Conservation (phyloP, 2,329 filamentous ascomycete genomes). For the Daldinia sp. region DNA sequence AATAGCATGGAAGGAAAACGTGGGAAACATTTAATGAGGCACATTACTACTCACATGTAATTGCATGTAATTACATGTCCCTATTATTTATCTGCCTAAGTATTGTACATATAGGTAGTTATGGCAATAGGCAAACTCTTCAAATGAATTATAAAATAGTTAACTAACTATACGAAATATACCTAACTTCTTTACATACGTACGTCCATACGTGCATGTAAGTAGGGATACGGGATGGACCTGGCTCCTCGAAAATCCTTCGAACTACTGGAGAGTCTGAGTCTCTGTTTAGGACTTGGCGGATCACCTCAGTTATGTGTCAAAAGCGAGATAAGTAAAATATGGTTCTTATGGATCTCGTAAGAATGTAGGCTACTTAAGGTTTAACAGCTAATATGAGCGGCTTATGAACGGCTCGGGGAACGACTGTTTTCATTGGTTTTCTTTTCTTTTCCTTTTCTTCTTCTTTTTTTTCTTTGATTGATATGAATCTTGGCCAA, state of each 20-base stretch:
- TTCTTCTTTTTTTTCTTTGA: no score
- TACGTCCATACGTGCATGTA: no score
- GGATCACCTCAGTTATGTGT: background rate
- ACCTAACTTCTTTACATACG: background rate
- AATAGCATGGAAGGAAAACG: background rate
- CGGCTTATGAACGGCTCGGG: background rate
- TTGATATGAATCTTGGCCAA: slow-evolving; percentile 25
- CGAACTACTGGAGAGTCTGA: background rate
- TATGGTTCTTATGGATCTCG: background rate
- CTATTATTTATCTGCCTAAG: no score
- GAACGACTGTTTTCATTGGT: no score
- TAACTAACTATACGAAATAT: background rate
- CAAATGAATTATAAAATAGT: background rate
- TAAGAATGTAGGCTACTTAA: slow-evolving; percentile 21
- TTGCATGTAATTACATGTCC: no score
- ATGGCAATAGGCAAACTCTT: background rate
- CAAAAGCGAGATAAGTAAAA: background rate
- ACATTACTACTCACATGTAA: no score
- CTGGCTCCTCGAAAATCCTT: background rate
- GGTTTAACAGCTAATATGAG: slow-evolving; percentile 3
- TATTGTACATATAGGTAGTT: no score
- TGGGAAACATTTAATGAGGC: background rate
- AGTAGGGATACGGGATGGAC: background rate
- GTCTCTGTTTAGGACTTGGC: slow-evolving; percentile 10
- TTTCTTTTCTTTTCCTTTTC: no score